A percentile compares a stretch with the other conserved stretches of the same genome.
phyloP scores from a whole-genome alignment of 495 filamentous ascomycete species.

The Aspergillus nanangensis region DNA sequence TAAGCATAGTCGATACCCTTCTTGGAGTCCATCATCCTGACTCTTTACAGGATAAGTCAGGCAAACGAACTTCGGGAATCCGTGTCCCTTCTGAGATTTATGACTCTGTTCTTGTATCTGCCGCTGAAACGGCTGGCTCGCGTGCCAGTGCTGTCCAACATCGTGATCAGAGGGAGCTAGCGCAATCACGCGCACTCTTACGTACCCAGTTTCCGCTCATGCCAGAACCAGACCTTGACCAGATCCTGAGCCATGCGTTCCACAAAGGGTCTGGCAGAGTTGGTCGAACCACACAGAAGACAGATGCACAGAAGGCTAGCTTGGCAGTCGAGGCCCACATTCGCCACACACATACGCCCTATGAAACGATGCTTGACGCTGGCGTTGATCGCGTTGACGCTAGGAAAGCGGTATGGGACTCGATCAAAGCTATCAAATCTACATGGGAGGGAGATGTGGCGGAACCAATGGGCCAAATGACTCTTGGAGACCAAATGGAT shows the following conservation, averaged over 20 bases:
- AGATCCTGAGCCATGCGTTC: conserved; percentile 41
- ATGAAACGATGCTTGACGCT: conserved; percentile 34
- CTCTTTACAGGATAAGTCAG: conserved; percentile 30
- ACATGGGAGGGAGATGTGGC: conserved; percentile 24
- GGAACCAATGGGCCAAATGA: conserved; percentile 9
- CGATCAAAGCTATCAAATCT: conserved; percentile 22
- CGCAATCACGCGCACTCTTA: conserved; percentile 30
- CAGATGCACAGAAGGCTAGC: conserved; percentile 32
- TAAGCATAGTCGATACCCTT: too few species aligned
- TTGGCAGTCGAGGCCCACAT: conserved; percentile 50
- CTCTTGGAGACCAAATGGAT: conserved; percentile 11
- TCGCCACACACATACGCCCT: conserved; percentile 44
- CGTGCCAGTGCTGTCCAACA: conserved; percentile 35
- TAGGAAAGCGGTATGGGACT: conserved; percentile 22
- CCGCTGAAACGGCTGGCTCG: conserved; percentile 29
- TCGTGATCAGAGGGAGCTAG: conserved; percentile 30
- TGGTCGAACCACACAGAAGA: conserved; percentile 31
- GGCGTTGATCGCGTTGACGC: conserved; percentile 20
- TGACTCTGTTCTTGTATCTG: conserved; percentile 21
- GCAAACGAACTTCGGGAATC: conserved; percentile 36
- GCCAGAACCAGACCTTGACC: conserved; percentile 31
- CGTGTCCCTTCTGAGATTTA: conserved; percentile 41
- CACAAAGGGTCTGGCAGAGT: conserved; percentile 48
- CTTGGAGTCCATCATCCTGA: too few species aligned
- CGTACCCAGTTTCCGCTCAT: conserved; percentile 36